Conservation (phyloP, 116 monocot genomes). For the Phalaenopsis hybrid region DNA sequence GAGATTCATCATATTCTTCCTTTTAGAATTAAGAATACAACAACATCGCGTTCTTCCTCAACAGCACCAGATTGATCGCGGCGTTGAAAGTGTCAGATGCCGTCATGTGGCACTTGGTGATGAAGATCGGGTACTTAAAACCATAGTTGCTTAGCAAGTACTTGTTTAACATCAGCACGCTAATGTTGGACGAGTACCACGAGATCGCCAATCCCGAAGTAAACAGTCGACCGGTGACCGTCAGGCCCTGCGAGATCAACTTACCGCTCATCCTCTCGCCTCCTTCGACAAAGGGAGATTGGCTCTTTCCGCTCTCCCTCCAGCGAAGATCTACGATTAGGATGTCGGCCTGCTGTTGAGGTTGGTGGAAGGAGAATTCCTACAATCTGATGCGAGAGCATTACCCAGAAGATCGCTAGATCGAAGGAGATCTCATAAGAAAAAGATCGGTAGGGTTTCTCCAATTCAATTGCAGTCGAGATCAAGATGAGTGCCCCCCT, state of each 20-base stretch:
- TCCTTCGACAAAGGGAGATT: background rate
- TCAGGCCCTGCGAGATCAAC: slow-evolving; percentile 4
- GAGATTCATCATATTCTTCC: no score
- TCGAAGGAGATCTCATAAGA: no score
- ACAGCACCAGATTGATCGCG: slow-evolving; percentile 23
- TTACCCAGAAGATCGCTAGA: no score
- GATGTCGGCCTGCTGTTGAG: background rate
- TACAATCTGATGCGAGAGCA: background rate
- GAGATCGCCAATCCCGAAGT: slow-evolving; percentile 57
- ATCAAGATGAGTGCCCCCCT: no score
- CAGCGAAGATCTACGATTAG: background rate
- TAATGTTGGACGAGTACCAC: slow-evolving; percentile 97
- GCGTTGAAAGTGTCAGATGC: no score
- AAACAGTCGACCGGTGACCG: slow-evolving; percentile 38
- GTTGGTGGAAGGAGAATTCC: background rate
- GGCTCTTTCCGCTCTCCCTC: slow-evolving; percentile 1
- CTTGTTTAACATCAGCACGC: slow-evolving; percentile 95
- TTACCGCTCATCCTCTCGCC: slow-evolving; percentile 12
- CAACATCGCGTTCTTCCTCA: no score
- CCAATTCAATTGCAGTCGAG: no score
- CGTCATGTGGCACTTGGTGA: slow-evolving; percentile 98
- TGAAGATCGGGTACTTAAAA: slow-evolving; percentile 94
- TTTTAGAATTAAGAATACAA: no score
- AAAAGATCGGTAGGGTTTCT: no score
- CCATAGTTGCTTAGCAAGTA: slow-evolving; percentile 84